Base-by-base conservation (phyloP, 23 red algal genomes). In the Gracilariopsis chorda region DNA sequence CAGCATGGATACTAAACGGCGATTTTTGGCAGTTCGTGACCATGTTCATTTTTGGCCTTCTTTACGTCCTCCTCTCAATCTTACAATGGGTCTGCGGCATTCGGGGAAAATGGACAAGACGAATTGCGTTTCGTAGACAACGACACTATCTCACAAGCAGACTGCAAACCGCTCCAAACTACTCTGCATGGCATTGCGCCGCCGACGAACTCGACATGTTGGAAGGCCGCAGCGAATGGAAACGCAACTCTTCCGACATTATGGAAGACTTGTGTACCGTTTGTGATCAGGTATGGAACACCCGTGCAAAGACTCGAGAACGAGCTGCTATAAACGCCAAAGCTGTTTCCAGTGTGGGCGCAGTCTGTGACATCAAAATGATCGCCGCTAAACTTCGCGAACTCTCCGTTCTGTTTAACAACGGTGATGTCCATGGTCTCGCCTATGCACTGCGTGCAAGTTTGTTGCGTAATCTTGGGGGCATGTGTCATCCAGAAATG, bases 401-500 rank as follows among this genome's bases (percentile, higher is more conserved):
- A 34, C 40, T 98, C 14, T 47, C 71, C 48, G 53, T 62, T 17
- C 88, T 98, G 17, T 95, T 95, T 72, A 67, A 69, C 45, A 40
- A 89, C 13, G 71, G 92, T 32, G 92, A 98, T 53, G 78, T 90
- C 34, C 42, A 39, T 10, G 77, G 87, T 16, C 70, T 98, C 17
- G 79, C 88, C 17, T 95, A 90, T 68, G 79, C 76, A 9, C 39
- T 98, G 19, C 87, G 96, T 23, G 90, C 85, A 23, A 81, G 93
- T 8, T 40, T 95, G 74, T 33, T 82, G 28, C 92, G 96, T 29
- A 90, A 95, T 65, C 73, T 94, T 20, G 92, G 76, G n/a, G 96
- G 96, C 36, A 87, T 99, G 53, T 91, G 93, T 49, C 91, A 94
- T 48, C 93, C 97, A 36, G 93, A 94, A 46, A 65, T 94, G 58